These are phyloP conservation scores for Hippophae rhamnoides DNA, from an alignment of 306 rosid genomes.

Conservation along the genomic window DNA sequence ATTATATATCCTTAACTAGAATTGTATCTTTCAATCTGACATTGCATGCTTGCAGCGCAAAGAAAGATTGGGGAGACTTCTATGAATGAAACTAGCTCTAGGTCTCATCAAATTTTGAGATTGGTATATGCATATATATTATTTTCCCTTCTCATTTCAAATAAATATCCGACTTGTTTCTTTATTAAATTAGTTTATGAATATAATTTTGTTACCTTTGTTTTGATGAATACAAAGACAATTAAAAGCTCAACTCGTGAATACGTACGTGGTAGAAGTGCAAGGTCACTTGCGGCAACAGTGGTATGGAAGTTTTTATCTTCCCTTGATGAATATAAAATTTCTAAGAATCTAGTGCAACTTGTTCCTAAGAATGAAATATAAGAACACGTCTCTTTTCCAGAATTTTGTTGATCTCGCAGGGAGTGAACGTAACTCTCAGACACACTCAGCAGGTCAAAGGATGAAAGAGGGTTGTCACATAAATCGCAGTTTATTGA, in stretches of 20 bases:
- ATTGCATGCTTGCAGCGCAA: slow-evolving; percentile 43
- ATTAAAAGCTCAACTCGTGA: slow-evolving; percentile 59
- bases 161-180: too few species aligned
- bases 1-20: neutral
- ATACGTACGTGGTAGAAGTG: too few species aligned
- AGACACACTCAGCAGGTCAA: slow-evolving; percentile 2
- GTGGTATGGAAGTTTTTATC: too few species aligned
- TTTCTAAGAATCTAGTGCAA: too few species aligned
- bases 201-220: neutral
- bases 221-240: slow-evolving; percentile 41
- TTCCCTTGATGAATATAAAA: too few species aligned
- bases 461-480: slow-evolving; percentile 9
- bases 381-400: neutral
- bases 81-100: slow-evolving; percentile 80
- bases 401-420: slow-evolving; percentile 9
- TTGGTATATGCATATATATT: slow-evolving; percentile 33
- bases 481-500: slow-evolving; percentile 6
- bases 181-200: too few species aligned
- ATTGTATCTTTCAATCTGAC: too few species aligned
- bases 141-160: neutral
- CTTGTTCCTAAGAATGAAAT: neutral
- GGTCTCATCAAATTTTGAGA: slow-evolving; percentile 94
- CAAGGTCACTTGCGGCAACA: too few species aligned
- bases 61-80: slow-evolving; percentile 89
- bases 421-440: slow-evolving; percentile 7